Evolutionary conservation across 2,329 filamentous ascomycete genomes (phyloP), one percentile per base, ranked within the genome.

Genomic region (Byssothecium circinans): DNA sequence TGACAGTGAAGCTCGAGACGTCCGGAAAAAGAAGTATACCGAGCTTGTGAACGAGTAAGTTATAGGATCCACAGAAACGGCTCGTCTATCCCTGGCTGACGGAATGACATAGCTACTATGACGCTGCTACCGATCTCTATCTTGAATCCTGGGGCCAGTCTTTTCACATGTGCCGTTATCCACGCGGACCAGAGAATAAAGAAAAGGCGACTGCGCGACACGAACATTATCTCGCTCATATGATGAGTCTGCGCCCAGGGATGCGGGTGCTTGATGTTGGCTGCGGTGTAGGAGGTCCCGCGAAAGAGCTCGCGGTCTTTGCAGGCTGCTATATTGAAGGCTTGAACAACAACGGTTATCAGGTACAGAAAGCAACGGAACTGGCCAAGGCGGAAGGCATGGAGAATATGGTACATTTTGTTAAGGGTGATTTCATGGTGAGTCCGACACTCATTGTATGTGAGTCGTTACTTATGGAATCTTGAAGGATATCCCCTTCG

Each of bases 321-420:
- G 86, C 88, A 7, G 91, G 87, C 52, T 85, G 82, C 61, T 88
- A 95, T 61, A 81, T 96, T 55, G 87, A 88, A 15, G 91, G 91
- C 33, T 76, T 96, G 69, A 96, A 96, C 83, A 95, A 95, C 83
- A 96, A 96, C 73, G 89, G 95, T 75, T 96, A 96, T 78, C 91
- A 96, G 76, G 94, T 96, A 58, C 82, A 95, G 67, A 87, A 91
- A 53, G n/a, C 89, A 14, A 88, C 83, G 8, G 78, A 81, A 43
- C 94, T 95, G 67, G 88, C 90, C 2, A 73, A 79, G 45, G 87
- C 88, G 71, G 88, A 94, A 74, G 84, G n/a, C 36, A 76, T 96
- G 46, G 72, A 87, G 60, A 88, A 95, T 11, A n/a, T 22, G 75
- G 75, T 95, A 54, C 79, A 79, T 49, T 95, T 89, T 60, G 85